Conservation (phyloP, 2,329 filamentous ascomycete species). For the Penicillium concentricum region DNA sequence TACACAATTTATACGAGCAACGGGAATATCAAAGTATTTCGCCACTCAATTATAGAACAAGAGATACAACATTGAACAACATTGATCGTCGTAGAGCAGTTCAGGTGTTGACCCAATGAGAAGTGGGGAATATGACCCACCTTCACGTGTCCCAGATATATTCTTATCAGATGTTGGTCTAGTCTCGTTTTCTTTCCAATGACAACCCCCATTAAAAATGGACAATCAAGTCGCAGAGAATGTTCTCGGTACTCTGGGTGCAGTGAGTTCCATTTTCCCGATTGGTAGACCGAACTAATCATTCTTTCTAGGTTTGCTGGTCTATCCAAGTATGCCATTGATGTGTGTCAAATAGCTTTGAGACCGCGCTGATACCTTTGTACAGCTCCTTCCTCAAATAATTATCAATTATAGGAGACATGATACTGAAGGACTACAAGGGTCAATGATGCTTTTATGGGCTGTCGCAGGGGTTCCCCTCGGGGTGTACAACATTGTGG, state of each 20-base stretch:
- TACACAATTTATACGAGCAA: no score
- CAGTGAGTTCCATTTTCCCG: constrained; percentile 16
- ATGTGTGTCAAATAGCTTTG: neutral
- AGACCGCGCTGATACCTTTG: neutral
- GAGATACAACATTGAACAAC: no score
- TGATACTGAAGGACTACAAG: constrained; percentile 63
- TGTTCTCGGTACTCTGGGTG: constrained; percentile 32
- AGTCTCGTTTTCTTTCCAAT: neutral
- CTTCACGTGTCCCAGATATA: neutral
- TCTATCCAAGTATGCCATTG: constrained; percentile 56
- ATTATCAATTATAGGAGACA: constrained; percentile 66
- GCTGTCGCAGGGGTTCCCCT: constrained; percentile 65
- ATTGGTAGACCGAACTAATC: constrained; percentile 1
- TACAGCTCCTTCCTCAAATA: constrained; percentile 68
- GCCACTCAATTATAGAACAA: no score
- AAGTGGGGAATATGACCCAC: neutral
- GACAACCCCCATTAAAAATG: constrained; percentile 13
- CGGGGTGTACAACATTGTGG: constrained; percentile 60
- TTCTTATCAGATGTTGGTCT: neutral
- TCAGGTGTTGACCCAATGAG: neutral
- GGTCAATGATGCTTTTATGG: constrained; percentile 71
- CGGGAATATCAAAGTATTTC: no score
- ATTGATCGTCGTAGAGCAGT: neutral
- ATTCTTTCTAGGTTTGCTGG: constrained; percentile 55
- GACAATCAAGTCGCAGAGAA: constrained; percentile 31